phyloP scores from a whole-genome alignment of 2,329 filamentous ascomycete species.

The Beauveria varroae region DNA sequence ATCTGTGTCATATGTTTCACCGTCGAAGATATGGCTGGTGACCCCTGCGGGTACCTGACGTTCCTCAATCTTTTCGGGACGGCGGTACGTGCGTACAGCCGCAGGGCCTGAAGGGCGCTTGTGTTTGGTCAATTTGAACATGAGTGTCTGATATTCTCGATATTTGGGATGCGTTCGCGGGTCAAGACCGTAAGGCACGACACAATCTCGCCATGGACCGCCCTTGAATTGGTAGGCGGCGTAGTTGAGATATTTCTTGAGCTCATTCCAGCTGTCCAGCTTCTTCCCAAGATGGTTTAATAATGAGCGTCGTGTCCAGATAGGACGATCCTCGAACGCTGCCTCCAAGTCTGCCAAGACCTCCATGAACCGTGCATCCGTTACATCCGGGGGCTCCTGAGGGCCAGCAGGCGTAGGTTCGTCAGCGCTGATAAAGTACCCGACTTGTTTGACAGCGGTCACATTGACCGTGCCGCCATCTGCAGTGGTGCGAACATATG shows the following conservation, averaged over 20 bases:
- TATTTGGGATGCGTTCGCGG: constrained; percentile 70
- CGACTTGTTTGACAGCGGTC: constrained; percentile 50
- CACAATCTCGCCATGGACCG: constrained; percentile 84
- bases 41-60: constrained; percentile 22
- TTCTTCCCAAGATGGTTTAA: constrained; percentile 59
- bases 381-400: constrained; percentile 47
- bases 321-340: constrained; percentile 65
- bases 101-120: constrained; percentile 35
- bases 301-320: constrained; percentile 80
- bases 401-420: constrained; percentile 58
- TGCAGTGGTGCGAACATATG: constrained; percentile 59
- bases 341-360: constrained; percentile 57
- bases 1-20: constrained; percentile 63
- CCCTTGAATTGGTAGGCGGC: constrained; percentile 88
- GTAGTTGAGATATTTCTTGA: constrained; percentile 74
- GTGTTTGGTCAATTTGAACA: constrained; percentile 64
- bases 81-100: constrained; percentile 17
- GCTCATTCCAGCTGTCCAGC: constrained; percentile 44
- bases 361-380: constrained; percentile 53
- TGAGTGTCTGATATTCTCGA: constrained; percentile 79
- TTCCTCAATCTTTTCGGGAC: constrained; percentile 29
- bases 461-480: constrained; percentile 50
- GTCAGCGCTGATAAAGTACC: constrained; percentile 52
- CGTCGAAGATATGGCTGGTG: constrained; percentile 74
- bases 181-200: constrained; percentile 80